Evolutionary conservation across 1,284 basidiomycete genomes (phyloP), one percentile per base, ranked within the genome.

Genomic region (Takashimella tepidaria): DNA sequence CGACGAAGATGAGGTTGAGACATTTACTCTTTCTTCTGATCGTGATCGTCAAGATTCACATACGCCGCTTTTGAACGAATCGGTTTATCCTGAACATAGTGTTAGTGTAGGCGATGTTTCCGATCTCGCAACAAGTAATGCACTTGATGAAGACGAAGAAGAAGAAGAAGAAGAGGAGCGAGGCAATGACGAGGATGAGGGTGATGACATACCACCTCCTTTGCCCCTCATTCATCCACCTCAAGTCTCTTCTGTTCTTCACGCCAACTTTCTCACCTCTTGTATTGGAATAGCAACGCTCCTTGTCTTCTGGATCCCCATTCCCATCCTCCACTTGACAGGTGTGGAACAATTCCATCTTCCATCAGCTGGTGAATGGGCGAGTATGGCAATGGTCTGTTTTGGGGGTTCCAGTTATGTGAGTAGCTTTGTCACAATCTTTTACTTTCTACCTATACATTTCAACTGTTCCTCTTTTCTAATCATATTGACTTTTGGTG

Each of bases 231-330:
- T 16, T 8, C 31, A 8, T 37, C 3, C 31, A 11, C 57, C 62
- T 2, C 45, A 53, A 10, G 62, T 76, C 2, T 73, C 75, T 0
- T 54, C 68, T 1, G 73, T 70, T 1, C 56, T 76, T 16, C 75
- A 73, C 57, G 67, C 72, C n/a, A 74, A 76, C 53, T 74, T 76
- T 53, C 55, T 76, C 21, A 75, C 73, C 0, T 68, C 66, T 40
- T 67, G 67, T 54, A 70, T 76, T 22, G 75, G 75, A 24, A 19
- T 75, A 16, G 64, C 69, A 13, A 76, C 75, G 2, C 41, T 72
- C 3, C 41, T 67, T 3, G 41, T 72, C 19, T 61, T 76, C 8
- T 76, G 75, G 73, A 60, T 70, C 4, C 73, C 73, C 4, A 66
- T 76, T 21, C 58, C 69, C 4, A 10, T 69, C 13, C 54, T 74